A percentile compares a stretch with the other conserved stretches of the same genome.
Conservation (phyloP, 1,284 basidiomycete genomes). For the Blastosporella zonata region DNA sequence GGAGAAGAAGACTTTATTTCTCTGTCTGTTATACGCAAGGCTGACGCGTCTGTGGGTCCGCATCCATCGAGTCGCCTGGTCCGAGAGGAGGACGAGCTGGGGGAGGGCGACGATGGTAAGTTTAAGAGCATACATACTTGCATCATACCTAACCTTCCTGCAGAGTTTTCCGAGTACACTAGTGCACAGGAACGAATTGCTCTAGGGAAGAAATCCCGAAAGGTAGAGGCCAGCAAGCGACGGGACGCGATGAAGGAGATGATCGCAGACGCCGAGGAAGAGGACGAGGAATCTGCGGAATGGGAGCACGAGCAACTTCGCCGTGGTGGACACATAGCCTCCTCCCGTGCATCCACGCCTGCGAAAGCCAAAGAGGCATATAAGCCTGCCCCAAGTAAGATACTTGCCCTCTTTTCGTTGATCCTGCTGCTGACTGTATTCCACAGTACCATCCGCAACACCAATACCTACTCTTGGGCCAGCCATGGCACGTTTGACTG, state of each 20-base stretch:
- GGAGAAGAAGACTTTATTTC: conserved; percentile 81
- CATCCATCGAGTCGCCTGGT: conserved; percentile 87
- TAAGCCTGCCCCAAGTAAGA: conserved; percentile 73
- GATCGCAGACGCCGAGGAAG: conserved; percentile 82
- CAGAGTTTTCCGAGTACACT: conserved; percentile 88
- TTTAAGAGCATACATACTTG: conserved; percentile 21
- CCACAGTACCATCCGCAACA: conserved; percentile 57
- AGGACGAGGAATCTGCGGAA: conserved; percentile 85
- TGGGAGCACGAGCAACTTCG: conserved; percentile 90
- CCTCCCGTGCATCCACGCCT: conserved; percentile 16
- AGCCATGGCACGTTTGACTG: conserved; percentile 55
- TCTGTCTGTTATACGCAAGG: conserved; percentile 61
- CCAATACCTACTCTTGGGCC: conserved; percentile 57
- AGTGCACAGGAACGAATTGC: conserved; percentile 85
- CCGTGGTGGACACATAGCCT: conserved; percentile 58
- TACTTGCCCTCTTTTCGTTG: neutral
- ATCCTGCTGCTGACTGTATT: conserved; percentile 16
- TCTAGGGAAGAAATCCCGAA: conserved; percentile 82
- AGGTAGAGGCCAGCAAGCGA: conserved; percentile 68
- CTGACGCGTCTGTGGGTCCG: conserved; percentile 62
- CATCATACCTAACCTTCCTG: neutral
- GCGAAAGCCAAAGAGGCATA: conserved; percentile 55
- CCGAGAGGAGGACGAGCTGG: conserved; percentile 90
- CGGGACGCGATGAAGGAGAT: conserved; percentile 80
- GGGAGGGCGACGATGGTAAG: conserved; percentile 88